phyloP scores from a whole-genome alignment of 208 protist genomes.

The Leishmania braziliensis region DNA sequence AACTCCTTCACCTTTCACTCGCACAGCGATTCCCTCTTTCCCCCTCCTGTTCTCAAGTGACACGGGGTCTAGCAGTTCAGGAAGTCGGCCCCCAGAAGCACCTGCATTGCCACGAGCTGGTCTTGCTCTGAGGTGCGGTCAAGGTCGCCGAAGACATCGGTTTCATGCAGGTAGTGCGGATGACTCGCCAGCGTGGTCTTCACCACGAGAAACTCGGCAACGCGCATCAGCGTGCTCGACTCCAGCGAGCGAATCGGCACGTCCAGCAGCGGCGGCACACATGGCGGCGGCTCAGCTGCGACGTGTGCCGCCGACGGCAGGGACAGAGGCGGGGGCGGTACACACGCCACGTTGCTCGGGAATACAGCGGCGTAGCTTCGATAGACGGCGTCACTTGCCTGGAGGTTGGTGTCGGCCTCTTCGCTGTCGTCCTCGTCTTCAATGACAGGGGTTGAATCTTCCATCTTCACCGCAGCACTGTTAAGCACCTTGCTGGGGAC shows the following conservation, averaged over 20 bases:
- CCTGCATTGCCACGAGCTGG: slow-evolving; percentile 41
- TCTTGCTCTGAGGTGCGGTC: slow-evolving; percentile 33
- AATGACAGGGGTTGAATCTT: not conserved
- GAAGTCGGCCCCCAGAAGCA: slow-evolving; percentile 53
- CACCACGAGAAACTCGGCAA: slow-evolving; percentile 48
- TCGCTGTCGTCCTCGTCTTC: not conserved
- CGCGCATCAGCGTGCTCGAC: slow-evolving; percentile 37
- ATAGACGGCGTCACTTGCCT: slow-evolving; percentile 8
- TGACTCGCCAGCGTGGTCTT: slow-evolving; percentile 35
- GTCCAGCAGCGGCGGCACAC: slow-evolving; percentile 17
- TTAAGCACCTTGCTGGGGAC: not conserved
- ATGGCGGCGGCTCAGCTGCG: not conserved
- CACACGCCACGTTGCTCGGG: slow-evolving; percentile 9
- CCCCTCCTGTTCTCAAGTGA: not conserved
- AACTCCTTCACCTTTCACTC: not conserved
- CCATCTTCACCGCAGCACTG: no score
- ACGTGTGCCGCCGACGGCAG: not conserved
- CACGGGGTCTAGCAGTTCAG: slow-evolving; percentile 31
- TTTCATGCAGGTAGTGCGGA: slow-evolving; percentile 22
- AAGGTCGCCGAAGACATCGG: slow-evolving; percentile 39
- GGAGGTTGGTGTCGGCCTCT: not conserved
- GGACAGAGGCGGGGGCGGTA: slow-evolving; percentile 6
- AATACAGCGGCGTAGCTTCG: slow-evolving; percentile 29
- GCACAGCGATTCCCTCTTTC: not conserved
- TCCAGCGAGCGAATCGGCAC: slow-evolving; percentile 41